phyloP scores from a whole-genome alignment of 805 yeast species.

The Pichia paraexigua region DNA sequence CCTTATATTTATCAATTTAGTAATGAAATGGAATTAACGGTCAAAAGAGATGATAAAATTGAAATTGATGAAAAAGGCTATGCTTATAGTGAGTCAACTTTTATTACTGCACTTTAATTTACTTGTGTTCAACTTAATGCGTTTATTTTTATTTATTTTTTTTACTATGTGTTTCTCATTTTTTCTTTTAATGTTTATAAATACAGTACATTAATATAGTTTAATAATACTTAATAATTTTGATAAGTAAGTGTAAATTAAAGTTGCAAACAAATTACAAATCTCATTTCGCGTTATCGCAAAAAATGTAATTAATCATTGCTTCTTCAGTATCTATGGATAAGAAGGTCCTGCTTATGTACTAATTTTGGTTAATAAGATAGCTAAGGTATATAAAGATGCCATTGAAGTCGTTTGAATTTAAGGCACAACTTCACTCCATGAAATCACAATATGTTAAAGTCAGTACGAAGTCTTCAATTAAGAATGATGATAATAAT shows the following conservation, averaged over 20 bases:
- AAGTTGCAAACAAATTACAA: too few species aligned
- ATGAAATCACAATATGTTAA: background rate
- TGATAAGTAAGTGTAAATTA: background rate
- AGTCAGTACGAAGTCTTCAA: background rate
- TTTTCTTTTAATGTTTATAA: background rate
- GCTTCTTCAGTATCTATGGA: background rate
- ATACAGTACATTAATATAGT: background rate
- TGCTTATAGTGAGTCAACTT: constrained; percentile 75
- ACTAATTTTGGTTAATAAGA: background rate
- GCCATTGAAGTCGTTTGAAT: background rate
- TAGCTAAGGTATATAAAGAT: background rate
- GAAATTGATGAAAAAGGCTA: constrained; percentile 48
- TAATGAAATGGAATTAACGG: constrained; percentile 42
- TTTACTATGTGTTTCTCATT: background rate
- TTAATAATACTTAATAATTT: background rate
- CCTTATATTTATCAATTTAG: constrained; percentile 95
- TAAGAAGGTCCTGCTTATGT: background rate
- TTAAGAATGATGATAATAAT: background rate
- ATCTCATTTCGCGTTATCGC: background rate
- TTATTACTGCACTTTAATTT: constrained; percentile 38
- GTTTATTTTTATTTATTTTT: background rate
- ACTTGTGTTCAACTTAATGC: background rate
- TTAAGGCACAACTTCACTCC: background rate
- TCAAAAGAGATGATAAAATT: constrained; percentile 33
- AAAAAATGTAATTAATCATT: background rate